Evolutionary conservation across 192 early-diverging fungal genomes (phyloP).

Genomic region (Coemansia sp.): DNA sequence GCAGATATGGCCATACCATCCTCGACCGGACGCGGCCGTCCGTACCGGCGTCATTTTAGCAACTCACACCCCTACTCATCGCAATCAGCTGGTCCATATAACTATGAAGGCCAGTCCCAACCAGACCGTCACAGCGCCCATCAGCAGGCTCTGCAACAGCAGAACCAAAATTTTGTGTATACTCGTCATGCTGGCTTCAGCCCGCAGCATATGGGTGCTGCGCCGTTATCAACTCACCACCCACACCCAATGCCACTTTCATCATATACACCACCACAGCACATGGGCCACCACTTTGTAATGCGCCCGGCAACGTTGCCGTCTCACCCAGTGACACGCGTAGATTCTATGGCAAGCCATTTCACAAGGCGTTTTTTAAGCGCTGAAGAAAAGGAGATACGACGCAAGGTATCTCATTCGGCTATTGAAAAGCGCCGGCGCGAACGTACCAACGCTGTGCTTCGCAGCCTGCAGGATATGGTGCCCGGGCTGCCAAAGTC

Average conservation of each 20-base stretch:
- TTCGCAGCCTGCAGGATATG: constrained; percentile 72
- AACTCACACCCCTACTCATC: not conserved
- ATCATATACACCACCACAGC: not conserved
- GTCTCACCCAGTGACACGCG: not conserved
- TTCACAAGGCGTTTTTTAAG: constrained; percentile 22
- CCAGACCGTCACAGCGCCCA: not conserved
- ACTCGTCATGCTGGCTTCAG: not conserved
- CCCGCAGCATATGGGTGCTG: not conserved
- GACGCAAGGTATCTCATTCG: constrained; percentile 83
- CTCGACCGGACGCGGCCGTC: not conserved
- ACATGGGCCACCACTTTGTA: not conserved
- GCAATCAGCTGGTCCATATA: not conserved
- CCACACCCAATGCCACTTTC: not conserved
- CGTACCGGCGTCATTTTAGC: not conserved
- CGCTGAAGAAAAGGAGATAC: constrained; percentile 63
- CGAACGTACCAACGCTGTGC: constrained; percentile 86
- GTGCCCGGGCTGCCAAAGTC: constrained; percentile 61
- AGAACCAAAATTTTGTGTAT: not conserved
- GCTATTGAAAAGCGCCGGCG: constrained; percentile 85
- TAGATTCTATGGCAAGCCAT: not conserved
- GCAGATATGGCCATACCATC: not conserved
- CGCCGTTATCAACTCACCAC: not conserved
- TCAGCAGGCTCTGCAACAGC: constrained; percentile 2
- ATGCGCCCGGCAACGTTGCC: not conserved
- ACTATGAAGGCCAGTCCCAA: not conserved